Evolutionary conservation across 2,329 filamentous ascomycete species (phyloP).

Genomic region (Trichophyton verrucosum): DNA sequence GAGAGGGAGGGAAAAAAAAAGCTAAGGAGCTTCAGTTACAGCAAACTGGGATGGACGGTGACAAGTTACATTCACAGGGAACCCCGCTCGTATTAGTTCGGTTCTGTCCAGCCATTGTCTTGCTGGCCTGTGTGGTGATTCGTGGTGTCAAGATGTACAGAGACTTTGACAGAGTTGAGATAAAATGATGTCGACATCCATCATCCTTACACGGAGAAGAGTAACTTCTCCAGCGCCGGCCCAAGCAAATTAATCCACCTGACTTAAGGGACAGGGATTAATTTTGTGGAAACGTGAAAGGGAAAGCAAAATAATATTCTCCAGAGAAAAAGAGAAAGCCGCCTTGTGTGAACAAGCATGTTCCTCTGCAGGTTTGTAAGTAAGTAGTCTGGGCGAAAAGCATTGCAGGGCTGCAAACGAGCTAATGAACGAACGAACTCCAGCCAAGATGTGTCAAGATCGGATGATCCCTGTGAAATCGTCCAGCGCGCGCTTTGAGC

Average conservation of each 20-base stretch:
- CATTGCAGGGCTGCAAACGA: background rate
- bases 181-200: no score
- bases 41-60: no score
- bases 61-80: no score
- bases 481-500: background rate
- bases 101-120: background rate
- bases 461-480: background rate
- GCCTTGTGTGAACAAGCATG: background rate
- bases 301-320: no score
- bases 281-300: background rate
- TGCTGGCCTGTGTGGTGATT: background rate
- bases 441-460: conserved; percentile 3
- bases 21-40: background rate
- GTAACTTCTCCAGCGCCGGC: no score
- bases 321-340: no score
- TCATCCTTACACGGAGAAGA: background rate
- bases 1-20: no score
- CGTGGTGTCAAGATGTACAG: background rate
- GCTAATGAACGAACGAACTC: background rate
- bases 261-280: background rate
- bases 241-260: background rate
- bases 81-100: no score
- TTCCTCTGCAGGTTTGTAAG: background rate
- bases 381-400: background rate
- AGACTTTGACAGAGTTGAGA: no score